Conservation (phyloP, 257 asterid genomes). For the Hygrophila difformis region DNA sequence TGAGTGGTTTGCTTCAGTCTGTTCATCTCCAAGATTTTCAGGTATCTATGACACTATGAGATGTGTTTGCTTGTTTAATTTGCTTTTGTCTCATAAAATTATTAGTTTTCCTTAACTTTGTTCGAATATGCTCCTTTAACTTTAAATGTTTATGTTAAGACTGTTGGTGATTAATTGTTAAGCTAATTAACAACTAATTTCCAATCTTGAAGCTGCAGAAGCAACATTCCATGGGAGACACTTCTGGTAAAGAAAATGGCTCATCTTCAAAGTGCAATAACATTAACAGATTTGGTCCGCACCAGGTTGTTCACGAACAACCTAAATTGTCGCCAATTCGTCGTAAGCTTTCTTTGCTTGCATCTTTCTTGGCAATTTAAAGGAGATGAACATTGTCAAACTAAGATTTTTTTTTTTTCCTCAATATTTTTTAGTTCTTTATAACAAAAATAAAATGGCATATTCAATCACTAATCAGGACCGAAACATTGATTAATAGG, state of each 20-base stretch:
- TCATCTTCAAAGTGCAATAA: slow-evolving; percentile 54
- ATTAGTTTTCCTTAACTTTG: not conserved
- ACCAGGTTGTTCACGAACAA: slow-evolving; percentile 34
- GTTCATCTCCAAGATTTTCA: slow-evolving; percentile 68
- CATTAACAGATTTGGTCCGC: slow-evolving; percentile 33
- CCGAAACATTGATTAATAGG: too few species aligned
- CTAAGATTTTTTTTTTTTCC: not conserved
- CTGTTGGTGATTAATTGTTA: too few species aligned
- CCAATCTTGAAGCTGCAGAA: slow-evolving; percentile 39
- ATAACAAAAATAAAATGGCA: too few species aligned
- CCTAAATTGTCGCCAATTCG: slow-evolving; percentile 66
- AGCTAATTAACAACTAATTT: too few species aligned
- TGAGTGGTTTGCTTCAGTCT: slow-evolving; percentile 62
- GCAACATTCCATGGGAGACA: slow-evolving; percentile 31
- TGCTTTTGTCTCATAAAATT: not conserved
- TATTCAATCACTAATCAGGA: not conserved
- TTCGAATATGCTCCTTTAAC: too few species aligned
- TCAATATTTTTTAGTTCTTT: too few species aligned
- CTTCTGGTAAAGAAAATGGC: slow-evolving; percentile 30
- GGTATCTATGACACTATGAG: too few species aligned
- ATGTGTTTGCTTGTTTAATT: too few species aligned
- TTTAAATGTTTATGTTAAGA: too few species aligned
- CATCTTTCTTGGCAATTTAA: not conserved
- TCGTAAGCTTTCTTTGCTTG: slow-evolving; percentile 37
- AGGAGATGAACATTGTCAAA: not conserved